Evolutionary conservation across 2,329 filamentous ascomycete genomes (phyloP).

Genomic region (Pestalotiopsis sp.): DNA sequence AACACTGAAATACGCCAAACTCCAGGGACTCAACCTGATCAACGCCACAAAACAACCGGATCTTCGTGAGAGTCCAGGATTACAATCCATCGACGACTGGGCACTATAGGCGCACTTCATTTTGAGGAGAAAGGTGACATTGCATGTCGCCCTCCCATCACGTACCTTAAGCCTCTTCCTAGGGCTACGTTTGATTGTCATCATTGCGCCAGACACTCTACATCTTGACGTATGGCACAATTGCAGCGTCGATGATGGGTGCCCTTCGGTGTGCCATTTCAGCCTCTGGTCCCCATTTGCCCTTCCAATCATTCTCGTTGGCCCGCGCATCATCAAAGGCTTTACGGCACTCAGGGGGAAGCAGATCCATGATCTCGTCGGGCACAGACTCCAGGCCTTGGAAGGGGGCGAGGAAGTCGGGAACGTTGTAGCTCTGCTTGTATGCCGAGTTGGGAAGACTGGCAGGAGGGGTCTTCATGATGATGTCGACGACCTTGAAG

Average conservation of each 20-base stretch:
- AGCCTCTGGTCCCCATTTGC: conserved; percentile 72
- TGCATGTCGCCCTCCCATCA: neutral
- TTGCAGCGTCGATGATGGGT: conserved; percentile 65
- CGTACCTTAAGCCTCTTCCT: neutral
- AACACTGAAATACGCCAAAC: neutral
- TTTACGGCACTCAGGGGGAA: conserved; percentile 70
- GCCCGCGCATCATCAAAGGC: conserved; percentile 71
- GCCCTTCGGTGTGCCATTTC: conserved; percentile 53
- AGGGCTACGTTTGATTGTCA: neutral
- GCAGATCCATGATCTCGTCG: conserved; percentile 65
- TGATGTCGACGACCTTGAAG: conserved; percentile 58
- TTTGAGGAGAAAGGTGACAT: neutral
- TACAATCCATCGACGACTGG: neutral
- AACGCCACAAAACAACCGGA: neutral
- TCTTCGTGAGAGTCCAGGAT: neutral
- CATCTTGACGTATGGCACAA: conserved; percentile 59
- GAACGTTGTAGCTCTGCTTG: conserved; percentile 40
- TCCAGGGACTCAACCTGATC: neutral
- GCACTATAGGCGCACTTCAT: neutral
- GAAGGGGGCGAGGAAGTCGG: conserved; percentile 54
- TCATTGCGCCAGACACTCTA: conserved; percentile 5
- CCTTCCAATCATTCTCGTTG: conserved; percentile 73
- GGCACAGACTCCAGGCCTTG: conserved; percentile 66
- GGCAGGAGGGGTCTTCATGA: conserved; percentile 53
- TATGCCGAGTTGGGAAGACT: conserved; percentile 50